A percentile compares a stretch with the other conserved stretches of the same genome.
Conservation (phyloP, 257 asterid genomes). For the Salvia rosmarinus region DNA sequence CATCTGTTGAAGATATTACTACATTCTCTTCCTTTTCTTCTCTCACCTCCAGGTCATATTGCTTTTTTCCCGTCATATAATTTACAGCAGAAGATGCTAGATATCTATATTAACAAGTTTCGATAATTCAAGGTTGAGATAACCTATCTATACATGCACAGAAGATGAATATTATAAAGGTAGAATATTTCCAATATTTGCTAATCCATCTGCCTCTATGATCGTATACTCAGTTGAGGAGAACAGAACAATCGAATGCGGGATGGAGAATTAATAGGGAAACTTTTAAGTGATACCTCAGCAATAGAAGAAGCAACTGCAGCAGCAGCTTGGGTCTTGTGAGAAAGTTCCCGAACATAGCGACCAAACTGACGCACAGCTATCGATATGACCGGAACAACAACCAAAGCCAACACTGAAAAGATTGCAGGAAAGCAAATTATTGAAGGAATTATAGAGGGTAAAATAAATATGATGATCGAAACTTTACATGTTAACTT, state of each 20-base stretch:
- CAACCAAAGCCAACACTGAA: conserved; percentile 79
- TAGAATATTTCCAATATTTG: conserved; percentile 2
- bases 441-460: conserved; percentile 3
- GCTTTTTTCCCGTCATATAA: not conserved
- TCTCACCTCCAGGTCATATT: not conserved
- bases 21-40: not conserved
- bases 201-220: conserved; percentile 19
- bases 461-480: not conserved
- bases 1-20: not conserved
- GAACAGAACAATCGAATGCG: not conserved
- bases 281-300: conserved; percentile 51
- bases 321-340: conserved; percentile 90
- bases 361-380: conserved; percentile 77
- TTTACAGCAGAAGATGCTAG: not conserved
- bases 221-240: not conserved
- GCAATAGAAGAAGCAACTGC: conserved; percentile 91
- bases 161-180: conserved; percentile 7
- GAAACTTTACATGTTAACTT: conserved; percentile 56
- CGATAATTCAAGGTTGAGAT: not conserved
- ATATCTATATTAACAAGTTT: not conserved
- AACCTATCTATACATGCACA: not conserved
- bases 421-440: conserved; percentile 22
- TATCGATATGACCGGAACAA: conserved; percentile 73
- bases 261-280: conserved; percentile 13
- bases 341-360: conserved; percentile 78